A percentile compares a stretch with the other conserved stretches of the same genome.
Evolutionary conservation across 139 green algal species (phyloP).

Genomic region (Picochlorum sp.): DNA sequence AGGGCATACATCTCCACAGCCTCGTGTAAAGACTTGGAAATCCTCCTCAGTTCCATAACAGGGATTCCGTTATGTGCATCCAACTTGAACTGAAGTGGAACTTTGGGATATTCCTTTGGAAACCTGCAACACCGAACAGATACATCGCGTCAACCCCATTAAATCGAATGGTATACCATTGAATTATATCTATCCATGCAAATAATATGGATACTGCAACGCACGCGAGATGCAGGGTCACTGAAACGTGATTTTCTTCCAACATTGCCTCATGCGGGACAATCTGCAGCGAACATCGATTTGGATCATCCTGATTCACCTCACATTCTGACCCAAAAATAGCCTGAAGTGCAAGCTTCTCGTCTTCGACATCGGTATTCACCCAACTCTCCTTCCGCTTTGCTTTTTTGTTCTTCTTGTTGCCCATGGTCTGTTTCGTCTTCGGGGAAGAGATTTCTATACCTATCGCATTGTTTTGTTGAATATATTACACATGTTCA

Average conservation of each 20-base stretch:
- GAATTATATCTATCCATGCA: background rate
- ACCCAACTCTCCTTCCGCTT: conserved; percentile 1
- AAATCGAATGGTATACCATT: background rate
- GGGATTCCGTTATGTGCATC: conserved; percentile 7
- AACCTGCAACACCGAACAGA: conserved; percentile 7
- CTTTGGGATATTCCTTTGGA: conserved; percentile 15
- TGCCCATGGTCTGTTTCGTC: conserved; percentile 31
- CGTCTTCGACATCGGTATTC: conserved; percentile 24
- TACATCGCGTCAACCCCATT: background rate
- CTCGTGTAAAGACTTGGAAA: conserved; percentile 36
- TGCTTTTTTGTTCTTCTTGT: conserved; percentile 3
- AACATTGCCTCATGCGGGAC: conserved; percentile 48
- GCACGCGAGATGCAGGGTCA: conserved; percentile 42
- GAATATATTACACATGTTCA: background rate
- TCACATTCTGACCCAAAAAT: conserved; percentile 47
- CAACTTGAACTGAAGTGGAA: conserved; percentile 24
- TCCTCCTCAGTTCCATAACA: conserved; percentile 4
- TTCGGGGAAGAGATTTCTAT: conserved; percentile 8
- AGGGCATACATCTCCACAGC: conserved; percentile 23
- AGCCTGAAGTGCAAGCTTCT: conserved; percentile 40
- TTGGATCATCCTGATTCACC: conserved; percentile 29
- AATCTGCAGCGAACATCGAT: conserved; percentile 45
- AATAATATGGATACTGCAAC: background rate
- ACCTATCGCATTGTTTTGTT: background rate
- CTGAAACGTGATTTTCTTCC: conserved; percentile 41